Evolutionary conservation across 176 grass and related monocot species (phyloP).

Genomic region (Poa pratensis): DNA sequence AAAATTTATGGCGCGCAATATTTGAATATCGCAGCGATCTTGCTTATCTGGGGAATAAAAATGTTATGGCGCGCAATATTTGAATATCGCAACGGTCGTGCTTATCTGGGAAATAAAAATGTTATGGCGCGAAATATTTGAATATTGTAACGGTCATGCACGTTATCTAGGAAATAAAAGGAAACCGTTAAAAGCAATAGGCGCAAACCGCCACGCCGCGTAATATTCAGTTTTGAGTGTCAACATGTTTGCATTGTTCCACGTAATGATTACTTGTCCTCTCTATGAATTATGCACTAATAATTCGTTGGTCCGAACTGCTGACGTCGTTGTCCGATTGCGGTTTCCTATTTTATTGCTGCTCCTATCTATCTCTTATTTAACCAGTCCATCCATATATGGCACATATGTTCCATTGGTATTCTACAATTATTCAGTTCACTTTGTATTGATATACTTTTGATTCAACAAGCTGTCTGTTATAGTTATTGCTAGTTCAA

Average conservation of each 20-base stretch:
- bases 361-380: neutral
- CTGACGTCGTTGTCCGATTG: neutral
- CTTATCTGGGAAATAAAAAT: neutral
- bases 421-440: conserved; percentile 28
- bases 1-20: neutral
- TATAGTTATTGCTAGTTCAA: conserved; percentile 21
- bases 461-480: conserved; percentile 5
- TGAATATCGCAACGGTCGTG: neutral
- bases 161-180: neutral
- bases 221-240: neutral
- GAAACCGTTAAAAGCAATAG: neutral
- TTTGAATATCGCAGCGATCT: neutral
- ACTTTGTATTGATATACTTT: neutral
- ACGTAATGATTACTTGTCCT: conserved; percentile 8
- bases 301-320: neutral
- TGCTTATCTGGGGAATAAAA: conserved; percentile 10
- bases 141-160: neutral
- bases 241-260: neutral
- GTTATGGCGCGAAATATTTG: neutral
- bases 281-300: neutral
- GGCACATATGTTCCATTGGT: conserved; percentile 18
- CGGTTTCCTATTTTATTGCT: conserved; percentile 2
- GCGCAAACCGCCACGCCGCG: neutral
- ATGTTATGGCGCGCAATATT: neutral
- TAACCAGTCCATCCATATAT: conserved; percentile 11